Evolutionary conservation across 306 rosid species (phyloP).

Genomic region (Rosa lucieae): DNA sequence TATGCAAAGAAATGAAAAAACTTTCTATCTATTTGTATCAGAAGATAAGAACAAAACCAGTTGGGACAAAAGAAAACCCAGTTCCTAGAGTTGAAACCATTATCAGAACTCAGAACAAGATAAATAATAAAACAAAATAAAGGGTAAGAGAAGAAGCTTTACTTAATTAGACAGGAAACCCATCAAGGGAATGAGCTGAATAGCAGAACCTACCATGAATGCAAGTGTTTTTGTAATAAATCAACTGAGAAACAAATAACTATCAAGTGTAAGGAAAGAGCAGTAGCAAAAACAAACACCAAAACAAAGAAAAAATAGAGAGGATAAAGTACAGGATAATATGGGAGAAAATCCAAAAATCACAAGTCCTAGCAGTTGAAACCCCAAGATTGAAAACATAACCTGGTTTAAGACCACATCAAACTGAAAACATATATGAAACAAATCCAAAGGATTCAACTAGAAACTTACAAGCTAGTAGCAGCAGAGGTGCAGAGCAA

Average conservation of each 20-base stretch:
- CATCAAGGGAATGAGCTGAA: slow-evolving; percentile 16
- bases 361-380: slow-evolving; percentile 16
- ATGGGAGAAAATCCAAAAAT: slow-evolving; percentile 38
- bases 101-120: neutral
- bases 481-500: slow-evolving; percentile 20
- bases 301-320: slow-evolving; percentile 12
- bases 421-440: neutral
- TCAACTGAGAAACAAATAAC: slow-evolving; percentile 1
- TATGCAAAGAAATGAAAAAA: slow-evolving; percentile 15
- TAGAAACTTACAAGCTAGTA: slow-evolving; percentile 8
- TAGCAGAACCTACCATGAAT: neutral
- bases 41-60: slow-evolving; percentile 13
- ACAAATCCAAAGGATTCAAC: slow-evolving; percentile 6
- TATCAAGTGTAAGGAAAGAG: neutral
- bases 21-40: slow-evolving; percentile 5
- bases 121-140: neutral
- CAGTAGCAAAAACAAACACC: slow-evolving; percentile 17
- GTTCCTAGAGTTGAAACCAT: neutral
- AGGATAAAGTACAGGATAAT: slow-evolving; percentile 33
- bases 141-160: neutral
- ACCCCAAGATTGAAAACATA: slow-evolving; percentile 12
- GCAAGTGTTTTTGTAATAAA: neutral
- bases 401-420: slow-evolving; percentile 21
- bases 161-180: slow-evolving; percentile 25
- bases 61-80: slow-evolving; percentile 18